Evolutionary conservation across 345 rosid species (phyloP), one percentile per base, ranked within the genome.

Genomic region (Eucalyptus cloeziana): DNA sequence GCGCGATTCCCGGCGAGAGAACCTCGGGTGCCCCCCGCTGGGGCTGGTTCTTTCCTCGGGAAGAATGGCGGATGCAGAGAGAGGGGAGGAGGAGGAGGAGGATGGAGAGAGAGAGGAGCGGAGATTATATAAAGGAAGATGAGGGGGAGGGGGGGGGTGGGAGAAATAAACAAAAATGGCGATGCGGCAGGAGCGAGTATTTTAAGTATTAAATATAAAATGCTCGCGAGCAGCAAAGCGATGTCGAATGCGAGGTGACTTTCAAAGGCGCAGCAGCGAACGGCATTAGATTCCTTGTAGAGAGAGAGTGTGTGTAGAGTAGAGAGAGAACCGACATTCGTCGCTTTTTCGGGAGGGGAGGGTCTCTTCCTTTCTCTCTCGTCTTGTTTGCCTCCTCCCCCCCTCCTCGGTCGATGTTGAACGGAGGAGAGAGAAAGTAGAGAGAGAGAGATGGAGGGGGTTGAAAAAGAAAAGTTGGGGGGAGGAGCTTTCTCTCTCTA

Each of bases 241-340:
- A 49, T 86, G 47, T 14, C 13, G 85, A 54, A 43, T 7, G 64
- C 33, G 22, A 56, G 62, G 25, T 45, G 58, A 76, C 2, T 76
- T 76, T 76, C 21, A 79, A 88, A 79, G 67, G 52, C 31, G 47
- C 27, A 85, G 62, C 87, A 44, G 37, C 71, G 24, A 33, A 24
- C 87, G 10, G 85, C 90, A 85, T 58, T n/a, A 89, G 87, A 89
- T 89, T 87, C 79, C 86, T 50, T 16, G 49, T 56, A 88, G 50
- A 86, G 80, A n/a, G 37, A 90, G 52, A 92, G 88, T 85, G 62
- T 89, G 92, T 51, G 22, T 19, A 87, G 40, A 49, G 88, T 56
- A 90, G 79, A 56, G 86, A 90, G 86, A 83, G 91, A 89, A 86
- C 92, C 92, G 91, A 91, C 96, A 92, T 89, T 93, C 80, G 89